A percentile compares a stretch with the other conserved stretches of the same genome.
Conservation (phyloP, 2,329 filamentous ascomycete species). For the Aschersonia sp. region DNA sequence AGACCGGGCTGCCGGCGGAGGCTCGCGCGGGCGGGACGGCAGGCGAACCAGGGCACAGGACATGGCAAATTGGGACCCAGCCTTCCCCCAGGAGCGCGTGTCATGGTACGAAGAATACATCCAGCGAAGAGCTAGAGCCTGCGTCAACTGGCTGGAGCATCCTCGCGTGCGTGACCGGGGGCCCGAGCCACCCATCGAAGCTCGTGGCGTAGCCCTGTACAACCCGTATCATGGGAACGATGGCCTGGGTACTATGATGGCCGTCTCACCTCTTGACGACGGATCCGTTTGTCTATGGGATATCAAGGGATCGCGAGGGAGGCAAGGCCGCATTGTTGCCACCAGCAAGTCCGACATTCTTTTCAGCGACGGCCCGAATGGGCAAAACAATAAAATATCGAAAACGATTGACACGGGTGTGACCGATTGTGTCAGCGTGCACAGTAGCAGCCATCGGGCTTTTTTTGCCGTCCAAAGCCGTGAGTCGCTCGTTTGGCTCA, state of each 20-base stretch:
- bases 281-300: slow-evolving; percentile 85
- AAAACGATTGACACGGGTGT: slow-evolving; percentile 59
- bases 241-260: slow-evolving; percentile 28
- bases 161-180: slow-evolving; percentile 30
- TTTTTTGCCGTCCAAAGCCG: slow-evolving; percentile 69
- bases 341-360: slow-evolving; percentile 54
- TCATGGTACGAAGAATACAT: slow-evolving; percentile 87
- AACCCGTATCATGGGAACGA: slow-evolving; percentile 35
- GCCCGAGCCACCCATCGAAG: slow-evolving; percentile 40
- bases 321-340: slow-evolving; percentile 47
- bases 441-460: slow-evolving; percentile 49
- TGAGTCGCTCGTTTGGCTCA: slow-evolving; percentile 20
- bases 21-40: background rate
- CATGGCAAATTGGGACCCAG: slow-evolving; percentile 72
- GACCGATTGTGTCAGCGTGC: slow-evolving; percentile 71
- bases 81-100: slow-evolving; percentile 53
- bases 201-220: slow-evolving; percentile 59
- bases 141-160: slow-evolving; percentile 61
- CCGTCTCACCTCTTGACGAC: slow-evolving; percentile 70
- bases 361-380: slow-evolving; percentile 35
- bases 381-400: slow-evolving; percentile 30
- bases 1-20: background rate
- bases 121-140: slow-evolving; percentile 61
- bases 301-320: slow-evolving; percentile 38
- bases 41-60: slow-evolving; percentile 27